These are phyloP conservation scores for Colletotrichum phormii DNA, from an alignment of 2,329 filamentous ascomycete species.

Conservation along the genomic window DNA sequence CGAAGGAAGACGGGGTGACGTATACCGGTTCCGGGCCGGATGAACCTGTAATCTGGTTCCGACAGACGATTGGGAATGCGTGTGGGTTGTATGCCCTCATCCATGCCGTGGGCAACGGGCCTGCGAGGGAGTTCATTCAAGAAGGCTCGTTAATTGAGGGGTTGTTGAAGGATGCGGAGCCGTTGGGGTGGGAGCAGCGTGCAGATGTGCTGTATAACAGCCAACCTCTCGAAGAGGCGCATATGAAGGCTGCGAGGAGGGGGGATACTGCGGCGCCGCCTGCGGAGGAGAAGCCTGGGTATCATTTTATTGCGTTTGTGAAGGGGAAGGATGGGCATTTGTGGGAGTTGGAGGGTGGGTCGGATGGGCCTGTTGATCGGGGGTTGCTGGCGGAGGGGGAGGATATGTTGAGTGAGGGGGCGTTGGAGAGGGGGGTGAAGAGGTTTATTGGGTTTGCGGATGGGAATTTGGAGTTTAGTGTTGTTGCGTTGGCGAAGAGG, in stretches of 20 bases:
- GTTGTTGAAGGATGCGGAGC: constrained; percentile 72
- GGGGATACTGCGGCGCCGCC: constrained; percentile 76
- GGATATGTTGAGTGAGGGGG: constrained; percentile 74
- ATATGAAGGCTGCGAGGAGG: constrained; percentile 74
- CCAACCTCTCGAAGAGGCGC: constrained; percentile 76
- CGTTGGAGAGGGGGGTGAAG: constrained; percentile 70
- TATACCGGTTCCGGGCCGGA: constrained; percentile 48
- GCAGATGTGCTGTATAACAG: constrained; percentile 80
- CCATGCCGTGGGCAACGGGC: constrained; percentile 79
- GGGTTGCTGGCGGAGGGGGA: constrained; percentile 65
- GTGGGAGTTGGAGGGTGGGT: constrained; percentile 84
- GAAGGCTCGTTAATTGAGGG: constrained; percentile 65
- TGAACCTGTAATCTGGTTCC: constrained; percentile 84
- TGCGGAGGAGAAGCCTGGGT: constrained; percentile 70
- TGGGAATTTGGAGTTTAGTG: constrained; percentile 53
- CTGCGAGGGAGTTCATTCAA: constrained; percentile 65
- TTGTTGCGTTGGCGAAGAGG: constrained; percentile 49
- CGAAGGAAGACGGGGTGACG: constrained; percentile 41
- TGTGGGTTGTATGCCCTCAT: constrained; percentile 84
- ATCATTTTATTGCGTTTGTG: constrained; percentile 87
- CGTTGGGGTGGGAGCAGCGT: constrained; percentile 69
- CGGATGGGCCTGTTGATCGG: constrained; percentile 79
- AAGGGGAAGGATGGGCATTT: constrained; percentile 72
- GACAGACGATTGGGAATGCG: constrained; percentile 85
- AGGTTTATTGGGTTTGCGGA: constrained; percentile 53